A percentile compares a stretch with the other conserved stretches of the same genome.
Conservation (phyloP, 352 stramenopile species). For the Pythium grandisporangium region DNA sequence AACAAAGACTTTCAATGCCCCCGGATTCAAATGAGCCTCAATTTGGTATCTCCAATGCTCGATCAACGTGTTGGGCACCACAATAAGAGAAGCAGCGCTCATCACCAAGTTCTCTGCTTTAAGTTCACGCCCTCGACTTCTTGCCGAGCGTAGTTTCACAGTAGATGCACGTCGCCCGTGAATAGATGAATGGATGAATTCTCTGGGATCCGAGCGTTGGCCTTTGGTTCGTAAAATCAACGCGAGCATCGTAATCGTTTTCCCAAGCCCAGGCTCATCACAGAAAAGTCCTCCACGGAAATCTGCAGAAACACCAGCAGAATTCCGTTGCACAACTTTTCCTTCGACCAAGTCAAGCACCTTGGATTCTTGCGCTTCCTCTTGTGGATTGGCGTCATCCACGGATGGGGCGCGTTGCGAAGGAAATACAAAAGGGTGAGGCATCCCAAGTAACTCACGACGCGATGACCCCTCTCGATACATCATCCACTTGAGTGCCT, state of each 20-base stretch:
- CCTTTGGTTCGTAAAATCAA: conserved; percentile 73
- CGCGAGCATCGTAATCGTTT: conserved; percentile 83
- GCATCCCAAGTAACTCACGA: not conserved
- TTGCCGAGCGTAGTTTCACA: conserved; percentile 25
- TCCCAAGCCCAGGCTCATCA: conserved; percentile 75
- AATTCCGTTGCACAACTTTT: conserved; percentile 16
- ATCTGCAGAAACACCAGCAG: conserved; percentile 17
- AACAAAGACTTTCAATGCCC: conserved; percentile 20
- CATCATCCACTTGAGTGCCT: conserved; percentile 74
- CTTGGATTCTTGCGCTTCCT: conserved; percentile 5
- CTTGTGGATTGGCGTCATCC: not conserved
- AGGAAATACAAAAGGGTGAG: conserved; percentile 50
- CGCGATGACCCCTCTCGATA: conserved; percentile 39
- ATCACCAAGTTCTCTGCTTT: conserved; percentile 26
- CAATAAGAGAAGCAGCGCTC: conserved; percentile 49
- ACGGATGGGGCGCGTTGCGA: not conserved
- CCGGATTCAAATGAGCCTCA: conserved; percentile 28
- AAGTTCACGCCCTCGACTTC: conserved; percentile 31
- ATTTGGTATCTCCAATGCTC: conserved; percentile 79
- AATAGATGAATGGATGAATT: no score
- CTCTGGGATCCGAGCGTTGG: conserved; percentile 14
- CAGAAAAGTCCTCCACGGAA: conserved; percentile 70
- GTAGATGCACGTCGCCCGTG: no score
- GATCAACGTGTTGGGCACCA: conserved; percentile 64
- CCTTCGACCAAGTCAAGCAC: conserved; percentile 53